Base-by-base conservation (phyloP, 2,329 filamentous ascomycete species). In the Nemania diffusa region DNA sequence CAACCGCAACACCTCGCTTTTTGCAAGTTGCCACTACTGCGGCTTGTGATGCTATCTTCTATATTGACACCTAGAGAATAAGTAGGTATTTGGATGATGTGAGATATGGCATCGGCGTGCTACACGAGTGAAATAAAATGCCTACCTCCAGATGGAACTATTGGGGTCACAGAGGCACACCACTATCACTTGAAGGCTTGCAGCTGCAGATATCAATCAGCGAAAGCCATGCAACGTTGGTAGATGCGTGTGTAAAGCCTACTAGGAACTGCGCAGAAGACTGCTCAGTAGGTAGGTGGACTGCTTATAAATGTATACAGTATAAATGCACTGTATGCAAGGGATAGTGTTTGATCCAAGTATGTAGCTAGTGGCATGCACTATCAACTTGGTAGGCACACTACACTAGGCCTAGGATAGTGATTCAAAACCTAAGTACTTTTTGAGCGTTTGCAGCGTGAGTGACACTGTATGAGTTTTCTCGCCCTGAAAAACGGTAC, bases 151-250 rank as follows among this genome's bases (percentile, higher is more conserved):
- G 57, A 57, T 34, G 40, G n/a, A 13, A 46, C 27, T 57, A 46
- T 52, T 62, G 40, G 53, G 37, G 64, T 48, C 20, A 53, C 17
- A 62, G 37, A 50, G 27, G 50, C 37, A 57, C 37, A 62, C 46
- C 57, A 55, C 53, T 51, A 40, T 50, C 46, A 52, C 40, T 52
- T 32, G 63, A 60, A 60, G 59, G 65, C 65, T 62, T 67, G 63
- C 60, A 57, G 55, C 34, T 42, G 55, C 59, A 62, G 51, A 22
- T 51, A 42, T 58, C 27, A 59, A 53, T 65, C 46, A 58, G 61
- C 32, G 26, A 46, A 13, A 52, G 44, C 52, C n/a, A 57, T 53
- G 52, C 57, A 52, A 57, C 52, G 37, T 48, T 57, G 53, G 52
- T 17, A 62, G 42, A 52, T 61, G 34, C 22, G 50, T 50, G 48